These are phyloP conservation scores for Hanseniaspora meyeri DNA, from an alignment of 805 yeast genomes.

Conservation along the genomic window DNA sequence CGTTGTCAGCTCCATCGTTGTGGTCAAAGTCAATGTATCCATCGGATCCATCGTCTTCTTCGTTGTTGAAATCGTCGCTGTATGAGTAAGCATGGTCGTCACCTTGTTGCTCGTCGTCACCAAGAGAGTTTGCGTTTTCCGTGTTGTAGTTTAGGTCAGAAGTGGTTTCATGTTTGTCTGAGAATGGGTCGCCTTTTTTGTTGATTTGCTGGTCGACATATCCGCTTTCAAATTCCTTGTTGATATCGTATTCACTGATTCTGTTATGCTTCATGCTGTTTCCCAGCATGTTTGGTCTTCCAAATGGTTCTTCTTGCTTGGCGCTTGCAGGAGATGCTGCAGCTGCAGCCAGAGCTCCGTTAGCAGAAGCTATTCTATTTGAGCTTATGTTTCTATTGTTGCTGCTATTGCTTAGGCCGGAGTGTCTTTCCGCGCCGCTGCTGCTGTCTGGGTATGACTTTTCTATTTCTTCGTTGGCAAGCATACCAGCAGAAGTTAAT, in stretches of 20 bases:
- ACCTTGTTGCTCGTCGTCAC: neutral
- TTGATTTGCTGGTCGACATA: conserved; percentile 7
- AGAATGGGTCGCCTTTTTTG: conserved; percentile 2
- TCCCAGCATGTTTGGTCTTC: neutral
- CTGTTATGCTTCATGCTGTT: conserved; percentile 1
- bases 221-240: conserved; percentile 12
- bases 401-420: neutral
- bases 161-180: conserved; percentile 11
- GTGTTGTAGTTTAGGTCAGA: neutral
- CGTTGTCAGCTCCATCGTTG: neutral
- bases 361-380: neutral
- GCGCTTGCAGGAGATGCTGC: neutral
- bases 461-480: conserved; percentile 8
- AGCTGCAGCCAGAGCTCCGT: neutral
- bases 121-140: neutral
- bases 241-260: conserved; percentile 11
- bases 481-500: conserved; percentile 9
- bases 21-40: conserved; percentile 6
- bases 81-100: conserved; percentile 1
- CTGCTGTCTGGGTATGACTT: neutral
- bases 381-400: neutral
- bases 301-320: neutral
- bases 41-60: conserved; percentile 9
- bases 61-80: conserved; percentile 1
- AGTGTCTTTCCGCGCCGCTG: conserved; percentile 6